These are phyloP conservation scores for Serendipita sp. DNA, from an alignment of 768 basidiomycete species.

Conservation along the genomic window DNA sequence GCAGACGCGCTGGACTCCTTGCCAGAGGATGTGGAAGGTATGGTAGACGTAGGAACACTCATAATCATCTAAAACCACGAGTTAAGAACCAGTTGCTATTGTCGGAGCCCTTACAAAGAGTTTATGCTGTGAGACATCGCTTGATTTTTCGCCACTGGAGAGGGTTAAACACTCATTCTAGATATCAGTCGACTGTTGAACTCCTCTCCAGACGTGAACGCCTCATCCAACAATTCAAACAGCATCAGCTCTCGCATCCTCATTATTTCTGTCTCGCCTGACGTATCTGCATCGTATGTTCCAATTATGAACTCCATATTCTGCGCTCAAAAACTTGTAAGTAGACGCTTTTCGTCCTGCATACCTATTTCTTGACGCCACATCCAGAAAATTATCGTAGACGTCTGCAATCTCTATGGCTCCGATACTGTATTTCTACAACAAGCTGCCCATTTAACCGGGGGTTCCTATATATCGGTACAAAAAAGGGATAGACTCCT, in stretches of 20 bases:
- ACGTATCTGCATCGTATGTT: slow-evolving; percentile 81
- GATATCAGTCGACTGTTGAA: slow-evolving; percentile 47
- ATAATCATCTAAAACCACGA: background rate
- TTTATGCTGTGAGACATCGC: slow-evolving; percentile 53
- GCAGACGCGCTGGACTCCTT: slow-evolving; percentile 43
- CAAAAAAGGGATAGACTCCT: slow-evolving; percentile 69
- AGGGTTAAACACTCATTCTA: slow-evolving; percentile 27
- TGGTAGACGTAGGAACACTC: slow-evolving; percentile 12
- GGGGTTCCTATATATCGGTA: slow-evolving; percentile 81
- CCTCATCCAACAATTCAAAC: slow-evolving; percentile 14
- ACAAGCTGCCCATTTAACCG: slow-evolving; percentile 90
- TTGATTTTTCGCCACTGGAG: slow-evolving; percentile 18
- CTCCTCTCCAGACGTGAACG: slow-evolving; percentile 17
- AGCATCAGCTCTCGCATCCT: slow-evolving; percentile 41
- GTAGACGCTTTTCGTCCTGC: slow-evolving; percentile 17
- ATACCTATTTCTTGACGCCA: background rate
- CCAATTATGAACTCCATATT: slow-evolving; percentile 99
- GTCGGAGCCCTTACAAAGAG: slow-evolving; percentile 87
- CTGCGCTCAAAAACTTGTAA: slow-evolving; percentile 89
- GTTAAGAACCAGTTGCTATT: slow-evolving; percentile 45
- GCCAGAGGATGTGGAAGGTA: slow-evolving; percentile 37
- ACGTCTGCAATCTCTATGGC: slow-evolving; percentile 83
- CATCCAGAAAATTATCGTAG: slow-evolving; percentile 82
- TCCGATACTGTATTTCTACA: slow-evolving; percentile 90
- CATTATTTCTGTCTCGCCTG: slow-evolving; percentile 82